Percentiles rank a stretch among this genome's conserved stretches.
These are phyloP conservation scores for Myochromella boudieri DNA, from an alignment of 768 basidiomycete genomes.

Conservation along the genomic window DNA sequence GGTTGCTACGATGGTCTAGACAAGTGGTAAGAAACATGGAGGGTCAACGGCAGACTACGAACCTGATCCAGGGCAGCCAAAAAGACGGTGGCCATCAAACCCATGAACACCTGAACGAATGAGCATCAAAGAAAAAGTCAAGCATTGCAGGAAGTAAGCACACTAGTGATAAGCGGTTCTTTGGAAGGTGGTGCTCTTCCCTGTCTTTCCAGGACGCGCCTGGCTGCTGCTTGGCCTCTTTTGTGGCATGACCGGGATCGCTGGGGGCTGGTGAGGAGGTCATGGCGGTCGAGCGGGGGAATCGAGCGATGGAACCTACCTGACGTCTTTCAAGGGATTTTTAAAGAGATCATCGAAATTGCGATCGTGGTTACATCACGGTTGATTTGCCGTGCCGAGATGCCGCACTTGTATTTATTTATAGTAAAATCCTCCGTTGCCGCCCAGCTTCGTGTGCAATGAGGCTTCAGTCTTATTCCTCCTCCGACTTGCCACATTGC, in stretches of 20 bases:
- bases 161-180: conserved; percentile 50
- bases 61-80: conserved; percentile 65
- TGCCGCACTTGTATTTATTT: too few relatives aligned
- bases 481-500: too few relatives aligned
- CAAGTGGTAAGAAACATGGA: not conserved
- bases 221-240: conserved; percentile 29
- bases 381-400: conserved; percentile 21
- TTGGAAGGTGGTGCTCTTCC: conserved; percentile 57
- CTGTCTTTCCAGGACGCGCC: conserved; percentile 55
- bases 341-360: conserved; percentile 6
- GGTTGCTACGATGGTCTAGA: conserved; percentile 68
- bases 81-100: conserved; percentile 45
- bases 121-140: not conserved
- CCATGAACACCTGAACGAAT: conserved; percentile 40
- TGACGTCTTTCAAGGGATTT: conserved; percentile 15
- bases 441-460: too few relatives aligned
- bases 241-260: conserved; percentile 11
- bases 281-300: conserved; percentile 14
- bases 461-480: too few relatives aligned
- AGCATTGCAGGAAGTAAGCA: conserved; percentile 11
- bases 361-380: conserved; percentile 13
- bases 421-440: too few relatives aligned
- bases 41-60: conserved; percentile 1
- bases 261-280: conserved; percentile 13
- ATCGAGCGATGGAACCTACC: conserved; percentile 4